These are phyloP conservation scores for Globisporangium splendens DNA, from an alignment of 352 stramenopile species.

Conservation along the genomic window DNA sequence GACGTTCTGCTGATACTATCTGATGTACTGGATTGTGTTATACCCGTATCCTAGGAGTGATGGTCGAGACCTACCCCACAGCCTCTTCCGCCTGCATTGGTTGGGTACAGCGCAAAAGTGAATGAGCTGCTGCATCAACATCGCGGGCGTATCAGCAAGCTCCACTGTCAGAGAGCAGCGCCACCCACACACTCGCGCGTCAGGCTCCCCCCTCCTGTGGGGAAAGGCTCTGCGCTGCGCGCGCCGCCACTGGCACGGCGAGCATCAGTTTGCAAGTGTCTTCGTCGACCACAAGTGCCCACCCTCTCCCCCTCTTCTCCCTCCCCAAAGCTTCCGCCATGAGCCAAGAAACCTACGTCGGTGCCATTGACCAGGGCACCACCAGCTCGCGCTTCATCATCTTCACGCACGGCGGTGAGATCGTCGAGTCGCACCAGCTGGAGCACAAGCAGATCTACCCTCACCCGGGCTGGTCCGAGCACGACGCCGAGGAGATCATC, in stretches of 20 bases:
- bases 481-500: slow-evolving; percentile 96
- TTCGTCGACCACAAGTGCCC: slow-evolving; percentile 12
- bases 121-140: slow-evolving; percentile 1
- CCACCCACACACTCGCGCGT: not conserved
- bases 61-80: not conserved
- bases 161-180: slow-evolving; percentile 1
- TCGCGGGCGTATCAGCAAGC: slow-evolving; percentile 4
- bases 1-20: no score
- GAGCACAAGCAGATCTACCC: slow-evolving; percentile 97
- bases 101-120: slow-evolving; percentile 4
- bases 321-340: slow-evolving; percentile 17
- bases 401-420: slow-evolving; percentile 88
- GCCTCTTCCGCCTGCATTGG: not conserved
- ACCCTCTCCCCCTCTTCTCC: not conserved
- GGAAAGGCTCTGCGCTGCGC: not conserved
- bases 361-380: slow-evolving; percentile 97
- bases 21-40: not conserved
- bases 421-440: slow-evolving; percentile 91
- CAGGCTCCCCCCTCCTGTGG: not conserved
- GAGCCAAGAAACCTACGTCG: slow-evolving; percentile 56
- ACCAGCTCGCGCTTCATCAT: slow-evolving; percentile 96
- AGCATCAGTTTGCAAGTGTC: slow-evolving; percentile 38
- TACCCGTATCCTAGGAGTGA: no score
- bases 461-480: slow-evolving; percentile 95
- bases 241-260: not conserved